Evolutionary conservation across 2,329 filamentous ascomycete species (phyloP).

Genomic region (Teratosphaeriaceae sp.): DNA sequence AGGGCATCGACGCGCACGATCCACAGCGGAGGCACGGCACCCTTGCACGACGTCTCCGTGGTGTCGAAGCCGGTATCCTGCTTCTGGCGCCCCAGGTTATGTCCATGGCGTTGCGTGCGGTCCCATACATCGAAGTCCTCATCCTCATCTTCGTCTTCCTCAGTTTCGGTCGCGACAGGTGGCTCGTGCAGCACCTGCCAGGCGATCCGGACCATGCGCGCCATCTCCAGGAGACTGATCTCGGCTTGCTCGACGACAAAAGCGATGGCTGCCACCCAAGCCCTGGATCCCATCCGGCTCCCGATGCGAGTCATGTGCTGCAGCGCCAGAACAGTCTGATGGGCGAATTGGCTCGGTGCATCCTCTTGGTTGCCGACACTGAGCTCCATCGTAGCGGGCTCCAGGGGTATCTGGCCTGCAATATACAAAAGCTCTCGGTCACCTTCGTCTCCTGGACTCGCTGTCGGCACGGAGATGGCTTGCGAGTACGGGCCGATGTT

Average conservation of each 20-base stretch:
- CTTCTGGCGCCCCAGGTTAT: slow-evolving; percentile 17
- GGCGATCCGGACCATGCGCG: slow-evolving; percentile 20
- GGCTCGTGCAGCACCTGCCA: slow-evolving; percentile 37
- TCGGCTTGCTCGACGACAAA: slow-evolving; percentile 52
- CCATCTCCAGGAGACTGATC: slow-evolving; percentile 30
- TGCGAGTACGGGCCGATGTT: slow-evolving; percentile 98
- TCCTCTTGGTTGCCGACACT: not conserved
- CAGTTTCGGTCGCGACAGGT: slow-evolving; percentile 18
- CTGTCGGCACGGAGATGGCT: slow-evolving; percentile 54
- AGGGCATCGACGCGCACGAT: slow-evolving; percentile 69
- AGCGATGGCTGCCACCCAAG: slow-evolving; percentile 69
- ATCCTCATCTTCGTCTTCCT: slow-evolving; percentile 45
- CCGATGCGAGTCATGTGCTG: slow-evolving; percentile 89
- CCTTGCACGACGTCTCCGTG: too few species aligned
- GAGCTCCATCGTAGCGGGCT: slow-evolving; percentile 70
- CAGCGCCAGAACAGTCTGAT: slow-evolving; percentile 65
- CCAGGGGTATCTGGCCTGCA: slow-evolving; percentile 85
- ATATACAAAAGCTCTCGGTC: slow-evolving; percentile 50
- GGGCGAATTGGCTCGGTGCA: slow-evolving; percentile 10
- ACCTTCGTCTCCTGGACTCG: slow-evolving; percentile 13
- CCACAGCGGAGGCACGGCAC: slow-evolving; percentile 58
- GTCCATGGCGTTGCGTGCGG: slow-evolving; percentile 43
- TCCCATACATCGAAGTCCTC: slow-evolving; percentile 61
- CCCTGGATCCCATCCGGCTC: slow-evolving; percentile 60
- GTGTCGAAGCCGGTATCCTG: not conserved